Conservation (phyloP, 2,329 filamentous ascomycete genomes). For the Huntiella decipiens region DNA sequence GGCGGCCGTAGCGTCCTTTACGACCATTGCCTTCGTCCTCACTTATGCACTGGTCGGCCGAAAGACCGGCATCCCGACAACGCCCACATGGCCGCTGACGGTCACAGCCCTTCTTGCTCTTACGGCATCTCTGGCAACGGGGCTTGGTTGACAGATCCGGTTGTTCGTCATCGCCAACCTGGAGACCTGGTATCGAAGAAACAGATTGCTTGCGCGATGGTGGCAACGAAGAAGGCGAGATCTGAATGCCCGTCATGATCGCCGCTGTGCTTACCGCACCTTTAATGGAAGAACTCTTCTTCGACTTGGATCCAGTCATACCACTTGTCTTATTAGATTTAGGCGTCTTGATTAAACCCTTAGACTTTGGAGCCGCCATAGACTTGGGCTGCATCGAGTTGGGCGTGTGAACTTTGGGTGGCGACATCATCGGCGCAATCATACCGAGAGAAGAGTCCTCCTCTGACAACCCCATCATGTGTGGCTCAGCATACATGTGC, state of each 20-base stretch:
- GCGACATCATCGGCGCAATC: conserved; percentile 1
- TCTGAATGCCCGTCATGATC: conserved; percentile 17
- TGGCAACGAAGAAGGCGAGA: conserved; percentile 48
- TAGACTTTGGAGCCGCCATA: conserved; percentile 19
- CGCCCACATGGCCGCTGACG: conserved; percentile 85
- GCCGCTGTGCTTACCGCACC: conserved; percentile 14
- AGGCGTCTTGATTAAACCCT: conserved; percentile 23
- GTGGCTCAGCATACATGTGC: neutral
- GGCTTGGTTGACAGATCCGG: conserved; percentile 90
- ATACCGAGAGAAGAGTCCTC: conserved; percentile 1
- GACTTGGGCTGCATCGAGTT: conserved; percentile 18
- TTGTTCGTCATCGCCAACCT: conserved; percentile 63
- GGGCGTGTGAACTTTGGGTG: conserved; percentile 8
- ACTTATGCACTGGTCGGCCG: conserved; percentile 83
- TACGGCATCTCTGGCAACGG: conserved; percentile 91
- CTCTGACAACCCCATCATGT: conserved; percentile 1
- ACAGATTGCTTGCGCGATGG: conserved; percentile 60
- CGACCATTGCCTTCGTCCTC: conserved; percentile 96
- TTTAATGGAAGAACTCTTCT: conserved; percentile 30
- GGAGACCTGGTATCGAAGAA: conserved; percentile 32
- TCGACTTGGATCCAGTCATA: conserved; percentile 18
- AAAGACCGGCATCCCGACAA: conserved; percentile 89
- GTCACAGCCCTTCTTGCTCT: conserved; percentile 99
- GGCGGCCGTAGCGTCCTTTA: conserved; percentile 72
- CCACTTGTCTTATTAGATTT: conserved; percentile 29